Evolutionary conservation across 208 protist species (phyloP).

Genomic region (Crithidia fasciculata): DNA sequence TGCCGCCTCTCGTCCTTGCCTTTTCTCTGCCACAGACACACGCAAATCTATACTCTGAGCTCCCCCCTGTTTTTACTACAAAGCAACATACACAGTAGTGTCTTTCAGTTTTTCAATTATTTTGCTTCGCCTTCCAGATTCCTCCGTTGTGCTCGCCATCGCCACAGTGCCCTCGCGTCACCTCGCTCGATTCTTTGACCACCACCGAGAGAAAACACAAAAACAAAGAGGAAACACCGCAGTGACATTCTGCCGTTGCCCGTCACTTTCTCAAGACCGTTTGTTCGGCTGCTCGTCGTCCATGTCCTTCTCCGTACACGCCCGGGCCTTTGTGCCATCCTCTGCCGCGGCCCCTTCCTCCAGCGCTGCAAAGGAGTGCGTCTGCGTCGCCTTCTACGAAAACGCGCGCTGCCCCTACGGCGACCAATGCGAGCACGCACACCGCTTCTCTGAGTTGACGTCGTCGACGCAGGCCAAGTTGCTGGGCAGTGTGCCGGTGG

Average conservation of each 20-base stretch:
- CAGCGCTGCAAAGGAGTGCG: slow-evolving; percentile 47
- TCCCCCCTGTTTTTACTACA: not conserved
- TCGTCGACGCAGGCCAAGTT: slow-evolving; percentile 56
- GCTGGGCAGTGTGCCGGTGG: slow-evolving; percentile 56
- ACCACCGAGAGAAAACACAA: no score
- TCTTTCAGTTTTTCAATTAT: not conserved
- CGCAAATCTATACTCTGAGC: no score
- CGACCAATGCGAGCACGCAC: slow-evolving; percentile 68
- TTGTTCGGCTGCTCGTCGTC: no score
- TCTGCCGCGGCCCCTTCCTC: slow-evolving; percentile 13
- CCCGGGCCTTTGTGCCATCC: slow-evolving; percentile 37
- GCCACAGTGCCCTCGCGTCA: no score
- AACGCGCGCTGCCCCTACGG: slow-evolving; percentile 63
- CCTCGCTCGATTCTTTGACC: no score
- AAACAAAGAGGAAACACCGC: no score
- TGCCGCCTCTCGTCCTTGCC: no score
- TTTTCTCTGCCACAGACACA: no score
- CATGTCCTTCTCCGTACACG: slow-evolving; percentile 63
- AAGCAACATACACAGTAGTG: not conserved
- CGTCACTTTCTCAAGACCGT: not conserved
- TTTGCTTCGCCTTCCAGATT: no score
- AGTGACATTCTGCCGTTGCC: no score
- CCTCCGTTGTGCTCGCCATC: no score
- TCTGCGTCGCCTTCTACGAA: slow-evolving; percentile 82
- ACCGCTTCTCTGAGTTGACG: slow-evolving; percentile 72